Evolutionary conservation across 352 stramenopile genomes (phyloP), one percentile per base, ranked within the genome.

Genomic region (Phytophthora parvispora): DNA sequence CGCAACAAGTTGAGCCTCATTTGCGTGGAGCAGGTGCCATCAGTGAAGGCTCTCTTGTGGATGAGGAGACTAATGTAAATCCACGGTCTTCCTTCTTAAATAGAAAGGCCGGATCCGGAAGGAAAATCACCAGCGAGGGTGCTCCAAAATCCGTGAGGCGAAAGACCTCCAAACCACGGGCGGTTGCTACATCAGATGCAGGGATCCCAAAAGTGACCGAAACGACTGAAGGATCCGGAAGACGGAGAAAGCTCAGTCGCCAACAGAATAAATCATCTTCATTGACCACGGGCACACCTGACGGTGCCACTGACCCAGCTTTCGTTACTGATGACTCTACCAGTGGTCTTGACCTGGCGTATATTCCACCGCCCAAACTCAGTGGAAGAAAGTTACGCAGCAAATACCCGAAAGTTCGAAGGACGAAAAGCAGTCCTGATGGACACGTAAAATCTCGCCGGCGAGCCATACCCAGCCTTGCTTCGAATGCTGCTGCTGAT

Each of bases 1-100:
- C 81, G 5, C 59, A 64, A 5, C 61, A 74, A 31, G 42, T 83
- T 8, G 84, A 93, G n/a, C 29, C 22, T 8, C 72, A 72, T 29
- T 57, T 93, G 28, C 71, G 68, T 1, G 83, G 88, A 10, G 52
- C 62, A 9, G 81, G 79, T 1, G 60, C 27, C 36, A 43, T 67
- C 22, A 61, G 20, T 28, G 64, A 77, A 42, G 42, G 25, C 4
- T 58, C 13, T 51, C 27, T 55, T 22, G 34, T 53, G 12, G 57
- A 69, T 40, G 53, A 67, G 9, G 53, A 77, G 20, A 12, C 45
- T 24, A 66, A 51, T 13, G n/a, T 25, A 18, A 73, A 60, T 27
- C n/a, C 38, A 5, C 69, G 69, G 12, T 25, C 57, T 49, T 56
- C 47, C 6, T 66, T 65, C 53, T 32, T 48, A 7, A 77, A 74